Percentiles rank a stretch among this genome's conserved stretches.
phyloP scores from a whole-genome alignment of 148 eudicot genomes.

The Spergularia marina region DNA sequence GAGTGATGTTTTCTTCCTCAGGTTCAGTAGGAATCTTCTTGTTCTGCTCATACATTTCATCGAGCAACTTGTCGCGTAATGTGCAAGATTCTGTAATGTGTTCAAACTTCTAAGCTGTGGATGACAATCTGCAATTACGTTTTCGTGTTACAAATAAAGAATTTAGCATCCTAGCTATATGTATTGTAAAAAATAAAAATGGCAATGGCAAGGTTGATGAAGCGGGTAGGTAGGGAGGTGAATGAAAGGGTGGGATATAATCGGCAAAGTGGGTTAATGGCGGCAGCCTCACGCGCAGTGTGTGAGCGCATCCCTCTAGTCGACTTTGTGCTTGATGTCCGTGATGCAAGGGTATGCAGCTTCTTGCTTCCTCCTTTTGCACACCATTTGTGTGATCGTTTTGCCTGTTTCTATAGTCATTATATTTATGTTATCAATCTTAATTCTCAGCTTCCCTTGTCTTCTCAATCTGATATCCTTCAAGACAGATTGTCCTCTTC shows the following conservation, averaged over 20 bases:
- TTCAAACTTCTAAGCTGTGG: no score
- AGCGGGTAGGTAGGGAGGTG: constrained; percentile 44
- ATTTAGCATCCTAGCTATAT: no score
- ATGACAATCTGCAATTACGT: no score
- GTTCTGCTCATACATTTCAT: no score
- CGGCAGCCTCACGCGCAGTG: constrained; percentile 73
- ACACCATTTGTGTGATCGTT: constrained; percentile 40
- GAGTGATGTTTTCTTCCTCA: no score
- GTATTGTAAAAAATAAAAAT: not conserved
- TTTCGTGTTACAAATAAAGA: no score
- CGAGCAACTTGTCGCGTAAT: no score
- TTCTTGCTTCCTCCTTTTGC: not conserved
- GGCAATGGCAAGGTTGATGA: constrained; percentile 7
- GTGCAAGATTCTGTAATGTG: no score
- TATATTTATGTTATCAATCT: not conserved
- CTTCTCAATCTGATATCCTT: constrained; percentile 58
- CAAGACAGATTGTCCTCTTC: constrained; percentile 38
- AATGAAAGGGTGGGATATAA: constrained; percentile 36
- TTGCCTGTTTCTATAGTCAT: constrained; percentile 20
- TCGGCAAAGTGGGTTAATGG: constrained; percentile 38
- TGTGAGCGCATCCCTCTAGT: constrained; percentile 60
- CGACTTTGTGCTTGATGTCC: constrained; percentile 71
- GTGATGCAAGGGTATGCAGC: constrained; percentile 73
- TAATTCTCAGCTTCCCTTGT: constrained; percentile 55
- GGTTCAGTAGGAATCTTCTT: no score